Base-by-base conservation (phyloP, 2,329 filamentous ascomycete genomes). In the Gliomastix tumulicola region DNA sequence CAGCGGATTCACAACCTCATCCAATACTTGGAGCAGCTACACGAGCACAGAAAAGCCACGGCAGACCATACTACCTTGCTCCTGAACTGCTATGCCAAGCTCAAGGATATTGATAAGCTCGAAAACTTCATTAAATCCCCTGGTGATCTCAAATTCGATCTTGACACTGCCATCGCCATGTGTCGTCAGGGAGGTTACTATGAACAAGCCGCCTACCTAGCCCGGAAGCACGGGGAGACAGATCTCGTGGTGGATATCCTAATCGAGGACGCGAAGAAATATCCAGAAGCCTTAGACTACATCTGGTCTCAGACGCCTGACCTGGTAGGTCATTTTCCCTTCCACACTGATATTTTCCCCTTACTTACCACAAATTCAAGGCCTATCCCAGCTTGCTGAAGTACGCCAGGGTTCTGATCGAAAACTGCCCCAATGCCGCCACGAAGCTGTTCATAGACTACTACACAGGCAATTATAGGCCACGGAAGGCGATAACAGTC, bases 1-100 rank as follows among this genome's bases (percentile, higher is more conserved):
- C 92, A 98, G 71, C 77, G 89, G 43, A 96, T 98, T 60, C 88
- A 96, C 50, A 98, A 97, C 54, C 69, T 98, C 20, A 97, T 98
- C 38, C 88, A 94, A 54, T 98, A 97, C 52, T 71, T 98, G 3
- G 94, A 98, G 62, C 88, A 98, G 59, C 69, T 98, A 13, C 92
- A 98, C 52, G 88, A 97, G 44, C 88, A 94, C 50, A 82, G 90
- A 51, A 90, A 83, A 54, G 94, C 92, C 0, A 96, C 90, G 3
- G 83, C 88, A 3, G 92, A 98, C 47, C 92, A 98, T 49, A 98
- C 92, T 0, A 98, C 92, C 0, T 66, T 98, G 10, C 70, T 98
- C 1, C 66, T 98, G 30, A 98, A 98, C 56, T 98, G 92, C 61
- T 98, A 98, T 55, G 92, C 92, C 1, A 98, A 98, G 55, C 67